phyloP scores from a whole-genome alignment of 768 basidiomycete species.

The Collybiopsis luxurians region DNA sequence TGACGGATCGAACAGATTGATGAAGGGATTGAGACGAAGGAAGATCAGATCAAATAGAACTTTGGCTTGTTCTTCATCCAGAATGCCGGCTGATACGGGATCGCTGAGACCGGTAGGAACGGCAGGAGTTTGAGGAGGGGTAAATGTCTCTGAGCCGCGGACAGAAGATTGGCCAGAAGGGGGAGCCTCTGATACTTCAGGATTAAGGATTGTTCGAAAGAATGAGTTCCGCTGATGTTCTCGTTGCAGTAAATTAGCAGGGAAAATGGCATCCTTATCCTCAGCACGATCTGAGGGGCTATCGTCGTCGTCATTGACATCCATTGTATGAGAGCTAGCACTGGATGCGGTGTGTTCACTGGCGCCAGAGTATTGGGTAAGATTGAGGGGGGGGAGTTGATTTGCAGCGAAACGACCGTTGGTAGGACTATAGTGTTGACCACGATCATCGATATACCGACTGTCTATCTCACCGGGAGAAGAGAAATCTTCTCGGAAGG shows the following conservation, averaged over 20 bases:
- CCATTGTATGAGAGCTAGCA: constrained; percentile 36
- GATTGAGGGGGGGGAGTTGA: constrained; percentile 48
- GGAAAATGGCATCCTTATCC: constrained; percentile 55
- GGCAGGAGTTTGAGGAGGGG: constrained; percentile 35
- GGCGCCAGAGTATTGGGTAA: constrained; percentile 27
- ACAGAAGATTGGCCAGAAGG: constrained; percentile 27
- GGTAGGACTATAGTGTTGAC: constrained; percentile 7
- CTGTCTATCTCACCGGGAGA: constrained; percentile 13
- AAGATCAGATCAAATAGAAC: constrained; percentile 78
- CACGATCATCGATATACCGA: constrained; percentile 25
- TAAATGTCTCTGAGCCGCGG: constrained; percentile 35
- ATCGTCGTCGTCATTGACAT: constrained; percentile 55
- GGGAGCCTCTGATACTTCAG: constrained; percentile 40
- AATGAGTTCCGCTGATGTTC: constrained; percentile 75
- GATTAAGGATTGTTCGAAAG: constrained; percentile 82
- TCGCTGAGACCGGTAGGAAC: constrained; percentile 49
- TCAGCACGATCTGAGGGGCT: constrained; percentile 59
- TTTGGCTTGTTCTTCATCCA: constrained; percentile 68
- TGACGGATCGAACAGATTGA: constrained; percentile 86
- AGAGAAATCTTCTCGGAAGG: constrained; percentile 7
- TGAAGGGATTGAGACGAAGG: constrained; percentile 83
- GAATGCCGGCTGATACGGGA: constrained; percentile 68
- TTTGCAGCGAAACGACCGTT: constrained; percentile 38
- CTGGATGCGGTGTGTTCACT: constrained; percentile 35
- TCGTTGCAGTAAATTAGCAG: constrained; percentile 68